Evolutionary conservation across 2,329 filamentous ascomycete species (phyloP).

Genomic region (Microcyclosporella mali): DNA sequence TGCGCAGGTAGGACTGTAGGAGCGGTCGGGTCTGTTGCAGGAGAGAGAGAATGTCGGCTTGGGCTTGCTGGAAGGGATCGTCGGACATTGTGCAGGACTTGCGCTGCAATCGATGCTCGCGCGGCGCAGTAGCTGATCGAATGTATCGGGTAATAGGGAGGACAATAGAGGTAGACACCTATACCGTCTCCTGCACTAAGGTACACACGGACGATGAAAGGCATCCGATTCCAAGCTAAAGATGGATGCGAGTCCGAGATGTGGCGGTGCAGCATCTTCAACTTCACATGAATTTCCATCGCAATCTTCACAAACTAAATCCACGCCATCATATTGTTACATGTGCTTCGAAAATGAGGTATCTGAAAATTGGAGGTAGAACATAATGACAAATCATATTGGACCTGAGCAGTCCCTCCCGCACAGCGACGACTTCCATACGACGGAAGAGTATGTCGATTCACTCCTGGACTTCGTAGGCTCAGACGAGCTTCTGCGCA

Average conservation of each 20-base stretch:
- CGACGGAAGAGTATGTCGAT: conserved; percentile 69
- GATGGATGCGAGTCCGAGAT: no score
- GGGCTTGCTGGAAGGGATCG: conserved; percentile 48
- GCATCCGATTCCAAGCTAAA: no score
- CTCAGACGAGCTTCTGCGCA: conserved; percentile 69
- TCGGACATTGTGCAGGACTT: conserved; percentile 25
- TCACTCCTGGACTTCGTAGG: conserved; percentile 70
- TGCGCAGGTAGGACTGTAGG: conserved; percentile 91
- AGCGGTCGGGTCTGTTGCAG: conserved; percentile 75
- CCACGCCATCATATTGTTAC: no score
- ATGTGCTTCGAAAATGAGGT: no score
- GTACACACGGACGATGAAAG: no score
- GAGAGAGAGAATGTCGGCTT: conserved; percentile 73
- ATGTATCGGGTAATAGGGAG: no score
- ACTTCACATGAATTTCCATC: conserved; percentile 3
- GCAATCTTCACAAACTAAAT: no score
- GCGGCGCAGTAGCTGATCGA: no score
- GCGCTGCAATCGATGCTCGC: no score
- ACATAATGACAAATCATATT: no score
- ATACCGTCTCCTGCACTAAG: no score
- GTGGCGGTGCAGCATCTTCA: not conserved
- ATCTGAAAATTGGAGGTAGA: not conserved
- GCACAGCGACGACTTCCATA: conserved; percentile 58
- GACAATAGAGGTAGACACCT: no score
- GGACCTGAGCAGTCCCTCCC: conserved; percentile 55